phyloP scores from a whole-genome alignment of 2,329 filamentous ascomycete genomes.

The Diplodia corticola region DNA sequence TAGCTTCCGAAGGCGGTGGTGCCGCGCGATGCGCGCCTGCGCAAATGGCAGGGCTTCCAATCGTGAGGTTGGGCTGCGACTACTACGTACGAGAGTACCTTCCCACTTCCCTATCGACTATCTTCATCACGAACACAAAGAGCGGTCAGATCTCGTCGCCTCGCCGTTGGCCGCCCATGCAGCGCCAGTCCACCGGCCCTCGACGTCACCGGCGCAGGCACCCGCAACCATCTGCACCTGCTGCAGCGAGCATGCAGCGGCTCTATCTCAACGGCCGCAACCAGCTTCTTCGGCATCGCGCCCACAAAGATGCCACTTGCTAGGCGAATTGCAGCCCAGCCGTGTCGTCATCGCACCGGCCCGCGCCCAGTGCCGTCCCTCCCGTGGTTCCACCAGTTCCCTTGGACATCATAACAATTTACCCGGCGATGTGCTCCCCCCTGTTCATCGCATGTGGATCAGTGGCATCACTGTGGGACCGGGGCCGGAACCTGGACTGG shows the following conservation, averaged over 20 bases:
- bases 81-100: background rate
- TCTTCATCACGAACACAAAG: background rate
- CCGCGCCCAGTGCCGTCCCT: background rate
- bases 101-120: background rate
- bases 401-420: too few relatives aligned
- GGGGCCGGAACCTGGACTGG: background rate
- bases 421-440: background rate
- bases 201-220: background rate
- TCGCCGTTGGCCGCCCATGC: background rate
- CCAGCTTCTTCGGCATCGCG: background rate
- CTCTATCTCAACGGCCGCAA: background rate
- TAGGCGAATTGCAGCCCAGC: background rate
- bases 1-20: background rate
- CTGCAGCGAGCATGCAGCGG: background rate
- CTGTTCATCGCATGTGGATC: background rate
- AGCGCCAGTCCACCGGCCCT: background rate
- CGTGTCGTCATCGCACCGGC: slow-evolving; percentile 1
- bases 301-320: background rate
- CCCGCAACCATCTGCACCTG: background rate
- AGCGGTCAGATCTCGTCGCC: background rate
- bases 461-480: background rate
- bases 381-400: background rate
- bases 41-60: slow-evolving; percentile 14
- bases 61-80: background rate
- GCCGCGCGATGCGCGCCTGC: slow-evolving; percentile 15